Evolutionary conservation across 2,329 filamentous ascomycete species (phyloP), one percentile per base, ranked within the genome.

Genomic region (Fonsecaea multimorphosa): DNA sequence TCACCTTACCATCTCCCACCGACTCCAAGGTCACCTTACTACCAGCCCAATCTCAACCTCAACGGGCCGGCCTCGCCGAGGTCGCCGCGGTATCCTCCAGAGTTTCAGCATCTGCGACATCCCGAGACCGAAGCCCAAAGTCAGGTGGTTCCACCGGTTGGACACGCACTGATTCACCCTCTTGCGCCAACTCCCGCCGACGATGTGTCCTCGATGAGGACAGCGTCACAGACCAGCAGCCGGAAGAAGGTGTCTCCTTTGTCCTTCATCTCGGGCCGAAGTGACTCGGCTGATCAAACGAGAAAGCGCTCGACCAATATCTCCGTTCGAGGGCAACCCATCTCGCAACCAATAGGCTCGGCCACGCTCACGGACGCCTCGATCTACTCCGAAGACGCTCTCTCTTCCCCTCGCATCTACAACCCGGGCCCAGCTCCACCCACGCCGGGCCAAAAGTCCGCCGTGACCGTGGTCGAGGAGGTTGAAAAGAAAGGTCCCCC

Each of bases 351-450:
- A 1, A 76, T 86, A 44, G 75, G 75, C 34, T 81, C 80, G 1
- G 80, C 81, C 11, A 79, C 82, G 16, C 77, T 79, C 27, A 78
- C 78, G 64, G 76, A 79, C 0, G 76, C 76, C 29, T 75, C 77
- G 3, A 77, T 82, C 55, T 83, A 83, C 66, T 76, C 80, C 14
- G 80, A 82, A 24, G 80, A 78, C n/a, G 80, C 84, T n/a, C 83
- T 86, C 1, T 77, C 88, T 3, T 86, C 85, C 1, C 86, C 86
- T 8, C 80, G 85, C 49, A 77, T 82, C 68, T 87, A 87, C 75
- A 82, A 82, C 54, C 84, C 84, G 0, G 82, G 83, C 1, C 81
- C 83, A 7, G 84, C 85, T 1, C 85, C 86, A n/a, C 80, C 80
- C 6, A 82, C 83, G 3, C 84, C 85, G 4, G 65, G 71, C 12